Conservation (phyloP, 306 rosid species). For the Rosa rugosa region DNA sequence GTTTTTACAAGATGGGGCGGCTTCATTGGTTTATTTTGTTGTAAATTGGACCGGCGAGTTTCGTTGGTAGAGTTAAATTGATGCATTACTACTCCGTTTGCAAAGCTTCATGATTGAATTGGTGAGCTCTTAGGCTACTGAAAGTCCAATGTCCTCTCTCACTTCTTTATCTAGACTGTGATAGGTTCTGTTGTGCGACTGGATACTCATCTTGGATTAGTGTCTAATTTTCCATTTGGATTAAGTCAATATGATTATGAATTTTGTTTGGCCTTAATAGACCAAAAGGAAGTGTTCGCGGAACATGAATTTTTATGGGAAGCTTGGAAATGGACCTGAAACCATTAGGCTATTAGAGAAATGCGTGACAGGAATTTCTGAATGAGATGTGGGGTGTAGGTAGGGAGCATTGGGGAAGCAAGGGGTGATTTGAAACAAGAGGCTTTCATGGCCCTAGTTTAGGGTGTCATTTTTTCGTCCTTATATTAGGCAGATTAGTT, state of each 20-base stretch:
- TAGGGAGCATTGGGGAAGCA: not conserved
- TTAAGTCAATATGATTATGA: too few relatives aligned
- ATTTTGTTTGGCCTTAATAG: too few relatives aligned
- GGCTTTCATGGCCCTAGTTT: not conserved
- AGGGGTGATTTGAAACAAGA: not conserved
- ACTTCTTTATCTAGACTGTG: too few relatives aligned
- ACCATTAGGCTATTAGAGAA: not conserved
- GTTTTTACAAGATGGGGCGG: not conserved
- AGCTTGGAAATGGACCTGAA: not conserved
- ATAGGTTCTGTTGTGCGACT: not conserved
- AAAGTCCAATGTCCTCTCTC: not conserved
- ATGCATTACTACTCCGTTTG: conserved; percentile 64
- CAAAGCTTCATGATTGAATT: conserved; percentile 74
- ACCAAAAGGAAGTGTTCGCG: not conserved
- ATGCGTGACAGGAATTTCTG: not conserved
- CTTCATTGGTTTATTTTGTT: conserved; percentile 30
- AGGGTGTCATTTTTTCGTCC: not conserved
- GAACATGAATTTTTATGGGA: not conserved
- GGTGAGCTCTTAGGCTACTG: conserved; percentile 28
- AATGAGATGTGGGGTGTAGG: not conserved
- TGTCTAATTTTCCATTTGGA: not conserved
- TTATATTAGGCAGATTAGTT: not conserved
- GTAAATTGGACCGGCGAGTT: conserved; percentile 60
- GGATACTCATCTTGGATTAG: not conserved
- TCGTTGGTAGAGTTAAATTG: conserved; percentile 69